Conservation (phyloP, 495 filamentous ascomycete species). For the Aspergillus campestris region DNA sequence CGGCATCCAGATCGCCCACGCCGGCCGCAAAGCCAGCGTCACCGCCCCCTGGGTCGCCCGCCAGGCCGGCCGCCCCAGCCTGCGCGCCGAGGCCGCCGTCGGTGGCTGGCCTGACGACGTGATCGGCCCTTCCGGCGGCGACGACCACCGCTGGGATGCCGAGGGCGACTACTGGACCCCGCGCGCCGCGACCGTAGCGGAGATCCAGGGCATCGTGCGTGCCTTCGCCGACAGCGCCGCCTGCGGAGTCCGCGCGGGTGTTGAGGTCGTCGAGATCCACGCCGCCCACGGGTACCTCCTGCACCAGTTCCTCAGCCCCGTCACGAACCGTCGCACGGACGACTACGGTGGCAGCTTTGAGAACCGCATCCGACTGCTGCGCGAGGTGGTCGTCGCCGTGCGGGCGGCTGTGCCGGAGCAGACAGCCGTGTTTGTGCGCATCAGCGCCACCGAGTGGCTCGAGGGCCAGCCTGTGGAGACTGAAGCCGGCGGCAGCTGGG, state of each 20-base stretch:
- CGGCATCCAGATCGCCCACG: constrained; percentile 67
- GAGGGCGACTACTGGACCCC: constrained; percentile 28
- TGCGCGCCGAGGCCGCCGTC: constrained; percentile 43
- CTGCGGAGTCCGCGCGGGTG: constrained; percentile 55
- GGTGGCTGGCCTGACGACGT: constrained; percentile 66
- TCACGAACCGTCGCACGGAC: constrained; percentile 54
- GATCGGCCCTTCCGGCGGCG: constrained; percentile 44
- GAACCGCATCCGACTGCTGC: constrained; percentile 48
- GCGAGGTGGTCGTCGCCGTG: constrained; percentile 44
- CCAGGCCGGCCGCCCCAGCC: constrained; percentile 17
- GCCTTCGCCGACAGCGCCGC: constrained; percentile 53
- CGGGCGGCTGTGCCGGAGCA: constrained; percentile 48
- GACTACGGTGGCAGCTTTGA: constrained; percentile 51
- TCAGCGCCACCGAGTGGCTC: constrained; percentile 69
- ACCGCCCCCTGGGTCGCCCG: constrained; percentile 51
- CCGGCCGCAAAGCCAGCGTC: constrained; percentile 63
- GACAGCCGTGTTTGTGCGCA: constrained; percentile 60
- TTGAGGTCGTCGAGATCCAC: constrained; percentile 57
- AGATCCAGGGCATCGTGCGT: constrained; percentile 55
- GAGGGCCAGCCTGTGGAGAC: constrained; percentile 40
- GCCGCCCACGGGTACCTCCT: constrained; percentile 63
- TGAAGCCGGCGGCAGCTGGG: constrained; percentile 53
- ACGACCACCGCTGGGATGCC: constrained; percentile 39
- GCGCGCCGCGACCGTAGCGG: constrained; percentile 32
- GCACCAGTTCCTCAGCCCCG: constrained; percentile 53